Base-by-base conservation (phyloP, 2,329 filamentous ascomycete genomes). In the Didymella exigua region DNA sequence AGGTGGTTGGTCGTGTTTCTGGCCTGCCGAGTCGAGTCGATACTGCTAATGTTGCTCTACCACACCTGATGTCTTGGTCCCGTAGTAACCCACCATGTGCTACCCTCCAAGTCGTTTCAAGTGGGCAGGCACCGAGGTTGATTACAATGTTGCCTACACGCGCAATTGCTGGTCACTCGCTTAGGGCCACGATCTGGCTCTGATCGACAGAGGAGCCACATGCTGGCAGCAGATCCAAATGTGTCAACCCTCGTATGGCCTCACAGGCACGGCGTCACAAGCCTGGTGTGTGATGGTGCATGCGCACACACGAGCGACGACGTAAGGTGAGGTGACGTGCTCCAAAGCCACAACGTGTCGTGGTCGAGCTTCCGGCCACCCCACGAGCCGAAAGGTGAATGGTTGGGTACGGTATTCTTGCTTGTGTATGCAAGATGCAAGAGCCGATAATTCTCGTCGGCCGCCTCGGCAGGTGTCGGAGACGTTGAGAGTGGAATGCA, bases 21-120 rank as follows among this genome's bases (percentile, higher is more conserved):
- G 34, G 34, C 7, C 7, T 36, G 46, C 23, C 29, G 29, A 55
- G 41, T 23, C 38, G 16, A 23, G 38, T 48, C 34, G 19, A 48
- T 48, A 44, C 85, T 78, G 0, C 86, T 82, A 10, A 96, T 79
- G 71, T 96, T 91, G 69, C 95, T 89, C 77, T 96, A 95, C 79
- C 91, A 96, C 58, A 96, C 93, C 24, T 89, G 89, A 73, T 96
- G 30, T 38, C 29, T 40, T 30, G 36, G 43, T 40, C 43, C 53
- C 42, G 16, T 48, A 40, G 47, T 37, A 51, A 50, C 18, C 36
- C n/a, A 55, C 18, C 29, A 24, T 44, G 43, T 51, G 16, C 42
- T 96, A 82, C 96, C 96, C 0, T 89, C 90, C 68, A 96, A 90
- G 0, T 82, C 82, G 65, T 96, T 84, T 70, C 96, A 90, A 16